Base-by-base conservation (phyloP, 345 rosid genomes). In the Anacardium occidentale region DNA sequence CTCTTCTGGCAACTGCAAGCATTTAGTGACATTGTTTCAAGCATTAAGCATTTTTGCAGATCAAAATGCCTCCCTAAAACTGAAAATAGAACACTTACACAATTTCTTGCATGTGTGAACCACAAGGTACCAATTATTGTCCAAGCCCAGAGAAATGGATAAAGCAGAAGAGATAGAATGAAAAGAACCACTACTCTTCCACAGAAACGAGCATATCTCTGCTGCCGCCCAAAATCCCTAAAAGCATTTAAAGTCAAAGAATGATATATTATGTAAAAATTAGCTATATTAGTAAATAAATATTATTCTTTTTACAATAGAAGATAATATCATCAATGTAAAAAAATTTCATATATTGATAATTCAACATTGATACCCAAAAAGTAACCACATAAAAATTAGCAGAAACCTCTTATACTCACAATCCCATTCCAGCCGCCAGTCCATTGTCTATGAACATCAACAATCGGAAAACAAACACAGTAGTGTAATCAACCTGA, bases 151-250 rank as follows among this genome's bases (percentile, higher is more conserved):
- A 92, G 86, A 84, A 90, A 94, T 15, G 98, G 98, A 82, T 92
- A 94, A 26, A 94, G 87, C 29, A 92, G 75, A 55, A 94, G 83
- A 15, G 93, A 87, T 34, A 94, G 80, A 54, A 89, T 61, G 42
- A 95, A 94, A 44, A 94, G 85, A 60, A 94, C 95, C 34, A 85
- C 93, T 67, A 94, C 77, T 81, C 98, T 85, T 70, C 98, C 98
- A 82, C 92, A 86, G 80, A 92, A 94, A 79, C 93, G 90, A 69
- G 88, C 93, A 81, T 91, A 83, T 67, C 96, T 84, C 85, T 96
- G 99, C 87, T 96, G 99, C 87, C 93, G 81, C 66, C 99, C 99
- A 77, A 91, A 88, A 83, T 96, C 99, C 92, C 98, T 96, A 70
- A 21, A 40, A 76, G 22, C 57, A 76, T 60, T 57, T 51, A 62